Base-by-base conservation (phyloP, 2,329 filamentous ascomycete species). In the Malbranchea zuffiana region DNA sequence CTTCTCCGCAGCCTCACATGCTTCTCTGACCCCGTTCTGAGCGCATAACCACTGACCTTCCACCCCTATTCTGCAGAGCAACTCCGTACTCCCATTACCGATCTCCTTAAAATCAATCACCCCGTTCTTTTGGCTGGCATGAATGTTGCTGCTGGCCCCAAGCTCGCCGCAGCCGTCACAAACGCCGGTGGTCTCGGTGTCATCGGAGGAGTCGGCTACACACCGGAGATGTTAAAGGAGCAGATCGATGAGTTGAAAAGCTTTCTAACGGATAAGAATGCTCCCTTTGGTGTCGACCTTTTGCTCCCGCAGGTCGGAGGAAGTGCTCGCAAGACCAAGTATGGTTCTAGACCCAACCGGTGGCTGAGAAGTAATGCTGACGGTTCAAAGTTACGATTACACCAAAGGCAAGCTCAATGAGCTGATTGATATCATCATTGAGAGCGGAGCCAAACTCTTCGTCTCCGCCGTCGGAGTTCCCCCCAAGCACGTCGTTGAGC, bases 61-160 rank as follows among this genome's bases (percentile, higher is more conserved):
- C 19, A 29, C 18, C 15, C 11, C 37, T 44, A 29, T 39, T 23
- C 17, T 16, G 42, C 62, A 88, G 83, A 90, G 69, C 73, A 83
- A 70, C 80, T 98, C 63, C 83, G 83, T 56, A 98, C 90, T 37
- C 78, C 83, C 49, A 71, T 87, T 54, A 98, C 90, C 51, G 88
- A 96, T 74, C 82, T 96, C 47, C 82, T 98, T 67, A 83, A 85
- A 72, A 96, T 98, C 75, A 84, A 93, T 62, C 90, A 98, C 67
- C 90, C 90, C 41, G 71, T 98, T 58, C 70, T 98, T 55, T 79
- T 98, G 45, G 90, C 90, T 52, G 90, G 90, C 61, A 98, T 98
- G 90, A 96, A 98, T 72, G 90, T 96, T 46, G 90, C 90, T 40
- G 90, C 90, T 42, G 90, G 90, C 34, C 90, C 90, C 39, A 92